Percentiles rank a stretch among this genome's conserved stretches.
phyloP scores from a whole-genome alignment of 306 rosid species.

The Castanospermum australe region DNA sequence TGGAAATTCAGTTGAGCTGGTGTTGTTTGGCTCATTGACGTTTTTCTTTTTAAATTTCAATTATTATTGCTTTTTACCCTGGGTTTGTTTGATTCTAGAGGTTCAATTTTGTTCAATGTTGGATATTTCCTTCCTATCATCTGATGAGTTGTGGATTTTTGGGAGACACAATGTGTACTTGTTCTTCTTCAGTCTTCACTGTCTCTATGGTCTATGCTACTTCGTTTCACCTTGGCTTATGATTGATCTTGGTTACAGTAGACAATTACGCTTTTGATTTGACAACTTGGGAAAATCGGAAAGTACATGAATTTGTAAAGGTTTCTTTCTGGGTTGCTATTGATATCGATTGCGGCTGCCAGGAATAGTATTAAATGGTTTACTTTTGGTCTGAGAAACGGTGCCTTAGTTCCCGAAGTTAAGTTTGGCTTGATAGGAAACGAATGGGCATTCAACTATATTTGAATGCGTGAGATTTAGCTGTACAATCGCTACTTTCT shows the following conservation, averaged over 20 bases:
- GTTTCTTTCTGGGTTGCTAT: background rate
- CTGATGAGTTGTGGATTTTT: background rate
- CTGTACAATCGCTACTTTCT: conserved; percentile 11
- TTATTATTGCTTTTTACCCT: background rate
- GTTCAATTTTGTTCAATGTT: background rate
- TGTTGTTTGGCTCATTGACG: background rate
- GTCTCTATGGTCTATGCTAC: background rate
- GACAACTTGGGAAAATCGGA: background rate
- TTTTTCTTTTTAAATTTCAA: background rate
- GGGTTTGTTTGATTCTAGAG: background rate
- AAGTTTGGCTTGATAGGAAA: conserved; percentile 12
- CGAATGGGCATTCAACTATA: background rate
- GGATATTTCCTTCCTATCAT: background rate
- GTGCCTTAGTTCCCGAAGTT: background rate
- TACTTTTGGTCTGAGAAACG: conserved; percentile 9
- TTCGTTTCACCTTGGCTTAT: background rate
- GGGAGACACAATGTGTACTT: background rate
- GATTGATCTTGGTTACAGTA: background rate
- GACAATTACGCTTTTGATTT: background rate
- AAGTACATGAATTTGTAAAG: background rate
- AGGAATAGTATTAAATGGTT: conserved; percentile 18
- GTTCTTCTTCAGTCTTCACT: background rate
- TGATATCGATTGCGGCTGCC: background rate
- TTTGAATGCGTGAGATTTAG: background rate
- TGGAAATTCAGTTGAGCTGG: background rate